A percentile compares a stretch with the other conserved stretches of the same genome.
phyloP scores from a whole-genome alignment of 2,329 filamentous ascomycete genomes.

The Orbilia ellipsospora region DNA sequence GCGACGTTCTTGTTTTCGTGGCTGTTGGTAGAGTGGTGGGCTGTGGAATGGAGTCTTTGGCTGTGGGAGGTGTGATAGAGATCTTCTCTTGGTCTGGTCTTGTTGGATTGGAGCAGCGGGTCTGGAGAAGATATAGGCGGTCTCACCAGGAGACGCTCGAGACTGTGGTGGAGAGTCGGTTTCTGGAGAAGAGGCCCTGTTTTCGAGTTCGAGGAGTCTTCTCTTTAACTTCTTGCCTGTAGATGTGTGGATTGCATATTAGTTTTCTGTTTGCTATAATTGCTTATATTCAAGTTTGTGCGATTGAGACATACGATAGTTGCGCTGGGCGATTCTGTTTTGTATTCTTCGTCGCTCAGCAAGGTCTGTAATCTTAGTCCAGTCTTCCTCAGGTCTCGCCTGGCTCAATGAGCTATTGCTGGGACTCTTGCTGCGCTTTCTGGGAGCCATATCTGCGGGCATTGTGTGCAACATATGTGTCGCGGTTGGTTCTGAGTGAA shows the following conservation, averaged over 20 bases:
- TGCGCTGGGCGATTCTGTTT: constrained; percentile 76
- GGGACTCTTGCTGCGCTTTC: constrained; percentile 55
- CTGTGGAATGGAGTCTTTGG: constrained; percentile 54
- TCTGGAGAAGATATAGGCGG: constrained; percentile 46
- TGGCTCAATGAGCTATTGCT: constrained; percentile 55
- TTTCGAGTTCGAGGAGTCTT: constrained; percentile 85
- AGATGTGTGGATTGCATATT: constrained; percentile 18
- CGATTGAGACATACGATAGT: constrained; percentile 69
- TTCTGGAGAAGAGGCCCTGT: constrained; percentile 69
- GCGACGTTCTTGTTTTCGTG: constrained; percentile 51
- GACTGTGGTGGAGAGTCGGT: constrained; percentile 54
- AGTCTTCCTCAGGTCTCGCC: constrained; percentile 72
- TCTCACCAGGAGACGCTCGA: constrained; percentile 54
- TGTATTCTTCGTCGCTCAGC: constrained; percentile 76
- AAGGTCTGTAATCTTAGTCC: constrained; percentile 78
- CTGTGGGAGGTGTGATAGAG: constrained; percentile 51
- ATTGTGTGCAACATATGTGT: constrained; percentile 55
- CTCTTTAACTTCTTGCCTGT: constrained; percentile 92
- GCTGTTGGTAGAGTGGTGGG: constrained; percentile 48
- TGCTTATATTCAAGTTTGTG: constrained; percentile 2
- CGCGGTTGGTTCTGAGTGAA: constrained; percentile 51
- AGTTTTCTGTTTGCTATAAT: constrained; percentile 6
- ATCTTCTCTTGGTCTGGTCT: constrained; percentile 44
- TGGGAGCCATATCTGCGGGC: constrained; percentile 54
- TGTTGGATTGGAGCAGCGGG: constrained; percentile 34